Evolutionary conservation across 2,329 filamentous ascomycete species (phyloP).

Genomic region (Ilyonectria mors-panacis): DNA sequence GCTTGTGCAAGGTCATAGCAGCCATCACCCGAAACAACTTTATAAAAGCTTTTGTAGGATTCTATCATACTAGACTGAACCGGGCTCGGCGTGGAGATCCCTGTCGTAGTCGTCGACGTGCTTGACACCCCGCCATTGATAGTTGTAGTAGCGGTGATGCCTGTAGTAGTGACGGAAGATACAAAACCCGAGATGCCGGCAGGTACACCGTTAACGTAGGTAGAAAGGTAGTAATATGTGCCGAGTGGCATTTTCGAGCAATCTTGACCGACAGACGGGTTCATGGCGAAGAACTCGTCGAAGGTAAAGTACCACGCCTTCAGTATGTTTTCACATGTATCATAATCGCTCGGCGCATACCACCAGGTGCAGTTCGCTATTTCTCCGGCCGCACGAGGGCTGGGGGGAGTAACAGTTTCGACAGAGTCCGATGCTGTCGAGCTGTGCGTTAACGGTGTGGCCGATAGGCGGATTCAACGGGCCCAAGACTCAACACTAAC

Average conservation of each 20-base stretch:
- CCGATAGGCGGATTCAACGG: background rate
- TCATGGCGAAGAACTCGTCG: conserved; percentile 28
- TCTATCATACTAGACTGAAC: background rate
- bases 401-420: background rate
- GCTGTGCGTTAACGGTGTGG: background rate
- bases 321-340: conserved; percentile 2
- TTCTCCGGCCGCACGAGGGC: conserved; percentile 6
- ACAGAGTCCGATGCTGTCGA: background rate
- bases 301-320: conserved; percentile 9
- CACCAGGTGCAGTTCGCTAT: conserved; percentile 4
- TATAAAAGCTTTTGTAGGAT: conserved; percentile 3
- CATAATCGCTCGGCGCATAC: background rate
- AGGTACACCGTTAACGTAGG: background rate
- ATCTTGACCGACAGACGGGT: conserved; percentile 21
- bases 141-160: background rate
- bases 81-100: conserved; percentile 1
- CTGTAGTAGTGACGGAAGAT: no score
- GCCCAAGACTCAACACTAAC: background rate
- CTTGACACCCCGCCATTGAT: background rate
- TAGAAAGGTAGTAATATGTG: conserved; percentile 33
- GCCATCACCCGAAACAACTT: background rate
- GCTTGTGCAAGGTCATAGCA: conserved; percentile 5
- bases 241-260: conserved; percentile 27
- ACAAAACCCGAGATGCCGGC: background rate
- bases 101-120: background rate